A percentile compares a stretch with the other conserved stretches of the same genome.
Conservation (phyloP, 148 eudicot species). For the Amaranthus cruentus region DNA sequence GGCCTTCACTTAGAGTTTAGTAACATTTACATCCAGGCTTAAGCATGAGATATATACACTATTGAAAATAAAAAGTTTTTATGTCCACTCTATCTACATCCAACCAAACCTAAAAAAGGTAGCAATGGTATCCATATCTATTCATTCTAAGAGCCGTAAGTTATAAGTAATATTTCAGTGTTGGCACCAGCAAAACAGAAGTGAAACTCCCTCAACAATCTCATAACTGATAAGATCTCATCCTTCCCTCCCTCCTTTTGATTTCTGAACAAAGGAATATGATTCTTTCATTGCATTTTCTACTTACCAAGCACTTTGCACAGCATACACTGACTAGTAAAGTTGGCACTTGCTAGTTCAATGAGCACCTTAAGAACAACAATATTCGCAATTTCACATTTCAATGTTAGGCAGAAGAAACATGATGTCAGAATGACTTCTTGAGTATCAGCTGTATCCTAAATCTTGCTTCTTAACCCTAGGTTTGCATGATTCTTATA, state of each 20-base stretch:
- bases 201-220: background rate
- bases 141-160: too few relatives aligned
- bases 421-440: background rate
- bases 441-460: background rate
- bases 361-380: background rate
- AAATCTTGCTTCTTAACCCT: background rate
- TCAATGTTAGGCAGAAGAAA: background rate
- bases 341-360: background rate
- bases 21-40: background rate
- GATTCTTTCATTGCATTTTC: too few relatives aligned
- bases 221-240: background rate
- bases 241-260: background rate
- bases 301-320: too few relatives aligned
- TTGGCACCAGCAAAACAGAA: background rate
- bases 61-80: too few relatives aligned
- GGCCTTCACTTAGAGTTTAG: background rate
- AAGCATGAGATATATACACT: background rate
- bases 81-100: too few relatives aligned
- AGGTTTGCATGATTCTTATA: constrained; percentile 1
- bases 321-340: background rate
- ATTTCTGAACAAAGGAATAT: background rate
- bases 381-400: background rate
- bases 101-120: too few relatives aligned
- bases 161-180: too few relatives aligned
- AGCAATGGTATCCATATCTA: too few relatives aligned